Base-by-base conservation (phyloP, 179 eudicot genomes). In the Silene vulgaris region DNA sequence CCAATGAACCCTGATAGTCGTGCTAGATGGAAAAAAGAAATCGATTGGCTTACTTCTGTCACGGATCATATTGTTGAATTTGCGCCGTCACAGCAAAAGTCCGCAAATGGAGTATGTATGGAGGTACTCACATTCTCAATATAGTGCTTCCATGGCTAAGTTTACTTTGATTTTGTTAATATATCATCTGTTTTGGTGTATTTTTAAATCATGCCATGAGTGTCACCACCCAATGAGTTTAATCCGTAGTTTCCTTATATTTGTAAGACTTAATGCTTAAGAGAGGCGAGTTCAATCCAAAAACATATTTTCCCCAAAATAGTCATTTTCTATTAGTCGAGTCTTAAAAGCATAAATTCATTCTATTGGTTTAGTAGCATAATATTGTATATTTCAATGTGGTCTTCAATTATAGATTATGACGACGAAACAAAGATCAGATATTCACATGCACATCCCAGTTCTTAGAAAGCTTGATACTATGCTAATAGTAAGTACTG, bases 61-160 rank as follows among this genome's bases (percentile, higher is more conserved):
- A 88, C 97, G 0, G 95, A 91, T 79, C 82, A 87, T 64, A 84
- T 91, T 70, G 97, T 91, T 37, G 97, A 91, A 78, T 81, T 90
- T 74, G 89, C 83, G n/a, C 90, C 97, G 76, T 81, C 91, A 52
- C 90, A 90, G 62, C 92, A 91, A 52, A 86, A 82, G 23, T 43
- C 84, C 35, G 83, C 85, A 5, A 89, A 86, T 85, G 97, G 97
- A 78, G 74, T 86, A 21, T 74, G 48, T 64, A 91, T 89, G 90
- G 97, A 91, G 93, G 93, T 81, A 80, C 54, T 28, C 29, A 20
- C 37, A 32, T 82, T 54, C 4, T 20, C 37, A 6, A 2, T 3
- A 11, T 3, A 8, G 5, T 1, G 19, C 0, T 28, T 19, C 28
- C 2, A 20, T 40, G 4, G 3, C 13, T 9, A 21, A 23, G 4